Evolutionary conservation across 2,329 filamentous ascomycete genomes (phyloP), one percentile per base, ranked within the genome.

Genomic region (Neonectria punicea): DNA sequence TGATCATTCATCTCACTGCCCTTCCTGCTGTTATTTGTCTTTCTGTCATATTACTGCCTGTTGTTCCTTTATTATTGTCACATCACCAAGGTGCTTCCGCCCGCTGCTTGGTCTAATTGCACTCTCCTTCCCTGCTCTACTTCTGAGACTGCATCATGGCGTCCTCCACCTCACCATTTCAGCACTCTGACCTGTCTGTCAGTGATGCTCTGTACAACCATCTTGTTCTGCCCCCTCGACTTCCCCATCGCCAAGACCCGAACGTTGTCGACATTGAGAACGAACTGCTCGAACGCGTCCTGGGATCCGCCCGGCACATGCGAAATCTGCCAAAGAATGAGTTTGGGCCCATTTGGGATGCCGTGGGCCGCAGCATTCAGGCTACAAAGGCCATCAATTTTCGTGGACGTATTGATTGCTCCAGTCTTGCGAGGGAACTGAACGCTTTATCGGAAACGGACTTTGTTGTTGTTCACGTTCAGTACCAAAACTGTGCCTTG

Each of bases 401-500:
- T 7, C 60, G 54, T 36, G 69, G 67, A 3, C 53, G 67, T 43
- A 50, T 73, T 13, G 72, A 74, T 34, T 55, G 69, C 4, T 55
- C 58, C 41, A 57, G 64, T 5, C 65, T 74, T 25, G 32, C 58
- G 25, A 36, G 64, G 43, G 72, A 74, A 18, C 44, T 74, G 16
- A 64, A 58, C 10, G 36, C 53, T 9, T 58, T 74, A 5, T 60
- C 46, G 39, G 59, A 68, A 16, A 50, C 49, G 0, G 69, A 72
- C 16, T 74, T 74, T 5, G 22, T 74, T 3, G 39, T 70, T 6
- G 58, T 74, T 9, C 63, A 74, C 57, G 61, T 67, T 4, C 59
- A 57, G 13, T 66, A 62, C n/a, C 78, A 80, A 51, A 80, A 80
- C 55, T 75, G 78, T 2, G 78, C 69, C 4, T 58, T 80, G 6